These are phyloP conservation scores for Rhodotorula taiwanensis DNA, from an alignment of 768 basidiomycete genomes.

Conservation along the genomic window DNA sequence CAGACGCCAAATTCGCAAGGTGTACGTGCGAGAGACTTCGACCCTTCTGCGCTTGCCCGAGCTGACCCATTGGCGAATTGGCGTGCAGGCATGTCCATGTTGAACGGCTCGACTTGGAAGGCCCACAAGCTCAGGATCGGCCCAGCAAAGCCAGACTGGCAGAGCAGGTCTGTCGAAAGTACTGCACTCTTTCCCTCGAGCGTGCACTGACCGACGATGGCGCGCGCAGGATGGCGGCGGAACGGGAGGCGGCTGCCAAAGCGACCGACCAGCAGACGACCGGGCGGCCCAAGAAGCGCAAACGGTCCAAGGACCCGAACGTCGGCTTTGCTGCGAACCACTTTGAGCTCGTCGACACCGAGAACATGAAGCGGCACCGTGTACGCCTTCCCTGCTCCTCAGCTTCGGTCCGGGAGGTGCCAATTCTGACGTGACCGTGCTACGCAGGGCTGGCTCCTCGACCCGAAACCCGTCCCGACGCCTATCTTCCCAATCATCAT, in stretches of 20 bases:
- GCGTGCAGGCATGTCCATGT: slow-evolving; percentile 30
- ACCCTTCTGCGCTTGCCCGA: neutral
- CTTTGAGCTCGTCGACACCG: slow-evolving; percentile 32
- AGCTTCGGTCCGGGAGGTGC: neutral
- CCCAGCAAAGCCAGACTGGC: slow-evolving; percentile 24
- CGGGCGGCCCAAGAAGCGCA: slow-evolving; percentile 23
- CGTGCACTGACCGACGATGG: neutral
- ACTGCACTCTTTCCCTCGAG: neutral
- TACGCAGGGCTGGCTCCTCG: slow-evolving; percentile 33
- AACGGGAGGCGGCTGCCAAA: slow-evolving; percentile 10
- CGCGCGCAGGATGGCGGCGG: neutral
- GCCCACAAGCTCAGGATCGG: slow-evolving; percentile 34
- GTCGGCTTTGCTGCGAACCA: slow-evolving; percentile 8
- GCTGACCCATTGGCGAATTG: too few species aligned
- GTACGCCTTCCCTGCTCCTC: neutral
- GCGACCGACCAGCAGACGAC: neutral
- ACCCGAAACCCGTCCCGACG: slow-evolving; percentile 13
- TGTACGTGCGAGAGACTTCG: slow-evolving; percentile 13
- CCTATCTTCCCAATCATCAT: slow-evolving; percentile 31
- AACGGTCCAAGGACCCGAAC: slow-evolving; percentile 20
- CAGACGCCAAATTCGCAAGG: slow-evolving; percentile 14
- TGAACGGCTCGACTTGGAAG: slow-evolving; percentile 36
- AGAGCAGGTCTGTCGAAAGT: slow-evolving; percentile 1
- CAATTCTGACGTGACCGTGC: neutral
- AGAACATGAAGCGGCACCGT: slow-evolving; percentile 26